These are phyloP conservation scores for Hevea brasiliensis DNA, from an alignment of 345 rosid species.

Conservation along the genomic window DNA sequence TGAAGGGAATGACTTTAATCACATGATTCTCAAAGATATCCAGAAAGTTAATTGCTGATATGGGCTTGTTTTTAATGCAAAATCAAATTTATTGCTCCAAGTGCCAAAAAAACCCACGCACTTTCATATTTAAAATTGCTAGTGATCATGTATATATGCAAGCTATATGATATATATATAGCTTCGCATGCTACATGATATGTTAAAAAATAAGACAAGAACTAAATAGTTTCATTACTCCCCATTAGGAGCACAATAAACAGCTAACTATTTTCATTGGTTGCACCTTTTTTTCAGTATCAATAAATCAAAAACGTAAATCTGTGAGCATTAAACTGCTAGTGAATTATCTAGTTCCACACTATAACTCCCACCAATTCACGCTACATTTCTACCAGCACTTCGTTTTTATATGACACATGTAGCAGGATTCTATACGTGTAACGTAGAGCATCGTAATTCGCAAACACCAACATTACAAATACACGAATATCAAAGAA, in stretches of 20 bases:
- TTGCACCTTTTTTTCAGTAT: neutral
- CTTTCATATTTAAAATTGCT: neutral
- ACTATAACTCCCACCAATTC: neutral
- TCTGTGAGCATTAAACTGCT: neutral
- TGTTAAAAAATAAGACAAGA: neutral
- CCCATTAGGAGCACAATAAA: neutral
- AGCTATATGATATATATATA: neutral
- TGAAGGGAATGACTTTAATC: slow-evolving; percentile 3
- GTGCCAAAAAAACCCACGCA: neutral
- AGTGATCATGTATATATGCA: neutral
- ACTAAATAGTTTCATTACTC: neutral
- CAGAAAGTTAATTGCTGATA: neutral
- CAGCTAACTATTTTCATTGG: neutral
- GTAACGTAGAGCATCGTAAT: neutral
- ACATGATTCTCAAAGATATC: neutral
- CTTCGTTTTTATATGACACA: neutral
- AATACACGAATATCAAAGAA: too few relatives aligned
- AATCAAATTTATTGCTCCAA: slow-evolving; percentile 4
- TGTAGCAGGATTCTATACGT: neutral
- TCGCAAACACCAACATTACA: neutral
- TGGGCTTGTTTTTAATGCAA: slow-evolving; percentile 5
- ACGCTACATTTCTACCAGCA: too few relatives aligned
- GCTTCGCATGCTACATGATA: neutral
- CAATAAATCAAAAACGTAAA: neutral
- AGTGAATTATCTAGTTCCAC: neutral